Evolutionary conservation across 73 alveolate genomes (phyloP), one percentile per base, ranked within the genome.

Genomic region (Halteria grandinella): DNA sequence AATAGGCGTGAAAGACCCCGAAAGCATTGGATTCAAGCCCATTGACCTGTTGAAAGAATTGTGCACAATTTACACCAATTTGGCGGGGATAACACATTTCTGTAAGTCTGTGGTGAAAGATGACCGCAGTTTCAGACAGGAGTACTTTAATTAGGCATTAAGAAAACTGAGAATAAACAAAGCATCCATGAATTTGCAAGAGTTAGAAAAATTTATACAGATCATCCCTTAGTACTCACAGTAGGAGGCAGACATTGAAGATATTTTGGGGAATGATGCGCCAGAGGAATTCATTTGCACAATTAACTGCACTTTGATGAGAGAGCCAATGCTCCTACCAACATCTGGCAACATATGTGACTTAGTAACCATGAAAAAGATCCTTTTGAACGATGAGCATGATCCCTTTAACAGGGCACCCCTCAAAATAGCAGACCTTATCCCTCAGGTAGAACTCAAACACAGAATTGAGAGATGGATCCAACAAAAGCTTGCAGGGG

Each of bases 271-370:
- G 29, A 39, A 39, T 54, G 83, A 72, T 43, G 88, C 85, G 0
- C 97, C 97, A 0, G 97, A 90, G 0, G 95, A 72, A 33, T 90
- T 90, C 55, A 27, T 88, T 0, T 87, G 95, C 55, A 83, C 88
- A 1, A 52, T 90, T 0, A 45, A 91, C 12, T 87, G 55, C 34
- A 69, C 73, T 49, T 53, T 80, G n/a, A 87, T 90, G 93, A 70
- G 72, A 54, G 90, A 81, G 39, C 97, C 97, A 36, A 92, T 90
- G 0, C 44, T 20, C 7, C 55, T 90, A 18, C 97, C 97, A 44
- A 88, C 92, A 6, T 48, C 86, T 41, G 91, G 91, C 21, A 59
- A 59, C 0, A 54, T 69, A 12, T 87, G 87, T 24, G 97, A 90
- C 24, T 73, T 78, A 51, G 39, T 72, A 17, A 79, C 83, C 50